phyloP scores from a whole-genome alignment of 2,329 filamentous ascomycete species.

The Aspergillus fischeri region DNA sequence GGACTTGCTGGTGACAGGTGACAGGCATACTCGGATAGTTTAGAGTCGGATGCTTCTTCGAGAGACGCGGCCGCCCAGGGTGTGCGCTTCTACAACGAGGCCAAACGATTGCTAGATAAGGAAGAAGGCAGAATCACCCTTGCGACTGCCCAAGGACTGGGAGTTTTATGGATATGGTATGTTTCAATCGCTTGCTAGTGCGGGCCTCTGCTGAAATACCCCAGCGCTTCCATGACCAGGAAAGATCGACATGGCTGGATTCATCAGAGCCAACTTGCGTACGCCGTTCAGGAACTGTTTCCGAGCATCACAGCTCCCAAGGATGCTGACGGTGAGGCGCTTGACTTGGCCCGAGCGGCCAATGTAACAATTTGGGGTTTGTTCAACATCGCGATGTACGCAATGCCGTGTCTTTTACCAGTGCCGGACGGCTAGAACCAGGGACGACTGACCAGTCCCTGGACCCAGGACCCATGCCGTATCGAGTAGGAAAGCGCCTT shows the following conservation, averaged over 20 bases:
- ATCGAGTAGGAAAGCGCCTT: conserved; percentile 14
- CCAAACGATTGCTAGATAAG: conserved; percentile 26
- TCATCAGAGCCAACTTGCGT: conserved; percentile 23
- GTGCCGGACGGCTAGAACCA: neutral
- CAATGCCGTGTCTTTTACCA: neutral
- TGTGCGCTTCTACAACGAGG: conserved; percentile 32
- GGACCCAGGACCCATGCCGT: conserved; percentile 18
- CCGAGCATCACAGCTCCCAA: conserved; percentile 7
- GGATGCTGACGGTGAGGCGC: conserved; percentile 15
- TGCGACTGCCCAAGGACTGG: conserved; percentile 28
- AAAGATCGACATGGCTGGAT: conserved; percentile 30
- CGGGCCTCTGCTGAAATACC: neutral
- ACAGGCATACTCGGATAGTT: conserved; percentile 27
- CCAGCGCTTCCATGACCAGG: conserved; percentile 29
- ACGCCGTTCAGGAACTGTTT: conserved; percentile 21
- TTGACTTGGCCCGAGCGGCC: conserved; percentile 9
- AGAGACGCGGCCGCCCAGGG: conserved; percentile 19
- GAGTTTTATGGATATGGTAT: conserved; percentile 28
- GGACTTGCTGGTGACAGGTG: neutral
- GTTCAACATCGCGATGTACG: conserved; percentile 25
- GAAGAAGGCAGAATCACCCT: conserved; percentile 29
- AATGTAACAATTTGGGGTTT: conserved; percentile 21
- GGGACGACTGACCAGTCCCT: conserved; percentile 6
- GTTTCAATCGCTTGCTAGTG: neutral
- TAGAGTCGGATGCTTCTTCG: conserved; percentile 18